Conservation (phyloP, 1,284 basidiomycete species). For the Cystobasidium sp. region DNA sequence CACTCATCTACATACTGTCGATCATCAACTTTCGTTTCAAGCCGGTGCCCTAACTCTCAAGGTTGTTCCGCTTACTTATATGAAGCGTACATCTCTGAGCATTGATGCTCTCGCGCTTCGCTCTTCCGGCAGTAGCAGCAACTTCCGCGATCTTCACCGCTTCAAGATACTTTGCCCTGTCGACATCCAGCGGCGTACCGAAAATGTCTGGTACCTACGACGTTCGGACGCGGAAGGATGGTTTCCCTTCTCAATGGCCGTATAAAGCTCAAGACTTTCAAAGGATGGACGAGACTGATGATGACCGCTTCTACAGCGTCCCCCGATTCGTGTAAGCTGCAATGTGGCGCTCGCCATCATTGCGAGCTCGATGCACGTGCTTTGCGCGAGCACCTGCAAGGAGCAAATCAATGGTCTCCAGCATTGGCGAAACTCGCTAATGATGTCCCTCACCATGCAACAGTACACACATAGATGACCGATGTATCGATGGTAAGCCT, state of each 20-base stretch:
- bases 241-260: constrained; percentile 51
- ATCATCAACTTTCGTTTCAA: not conserved
- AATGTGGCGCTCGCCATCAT: constrained; percentile 48
- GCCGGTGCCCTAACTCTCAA: too few species aligned
- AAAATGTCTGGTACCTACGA: not conserved
- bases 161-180: not conserved
- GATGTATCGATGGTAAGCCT: constrained; percentile 21
- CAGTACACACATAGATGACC: constrained; percentile 35
- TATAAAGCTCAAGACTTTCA: constrained; percentile 49
- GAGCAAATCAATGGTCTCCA: not conserved
- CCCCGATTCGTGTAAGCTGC: constrained; percentile 51
- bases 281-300: constrained; percentile 49
- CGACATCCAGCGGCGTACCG: not conserved
- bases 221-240: constrained; percentile 48
- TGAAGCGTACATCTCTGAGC: not conserved
- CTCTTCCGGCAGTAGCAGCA: not conserved
- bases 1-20: too few species aligned
- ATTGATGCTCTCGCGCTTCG: constrained; percentile 4
- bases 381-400: too few species aligned
- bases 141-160: constrained; percentile 20
- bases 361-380: constrained; percentile 44
- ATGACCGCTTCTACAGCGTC: constrained; percentile 51
- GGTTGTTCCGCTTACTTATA: not conserved
- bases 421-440: not conserved
- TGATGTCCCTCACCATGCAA: not conserved